Percentiles rank a stretch among this genome's conserved stretches.
phyloP scores from a whole-genome alignment of 768 basidiomycete species.

The Russula compacta region DNA sequence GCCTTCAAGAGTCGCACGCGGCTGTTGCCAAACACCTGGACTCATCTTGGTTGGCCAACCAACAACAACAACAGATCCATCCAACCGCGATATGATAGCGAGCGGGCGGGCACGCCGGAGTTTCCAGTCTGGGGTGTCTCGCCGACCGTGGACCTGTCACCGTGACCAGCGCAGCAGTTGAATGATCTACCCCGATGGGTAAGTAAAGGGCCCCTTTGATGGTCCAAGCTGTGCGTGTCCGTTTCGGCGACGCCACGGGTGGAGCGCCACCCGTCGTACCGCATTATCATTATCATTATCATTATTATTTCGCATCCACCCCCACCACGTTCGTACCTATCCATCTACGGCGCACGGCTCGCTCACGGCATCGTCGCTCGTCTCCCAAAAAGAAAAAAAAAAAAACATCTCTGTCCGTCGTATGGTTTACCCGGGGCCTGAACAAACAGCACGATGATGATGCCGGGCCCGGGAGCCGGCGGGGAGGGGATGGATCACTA shows the following conservation, averaged over 20 bases:
- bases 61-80: neutral
- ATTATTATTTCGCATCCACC: too few species aligned
- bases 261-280: too few species aligned
- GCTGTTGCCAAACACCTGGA: neutral
- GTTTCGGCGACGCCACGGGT: too few species aligned
- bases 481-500: neutral
- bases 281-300: too few species aligned
- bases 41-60: neutral
- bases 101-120: neutral
- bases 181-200: neutral
- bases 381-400: too few species aligned
- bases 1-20: too few species aligned
- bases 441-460: neutral
- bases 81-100: neutral
- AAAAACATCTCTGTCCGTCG: neutral
- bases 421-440: neutral
- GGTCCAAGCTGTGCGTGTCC: neutral
- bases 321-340: too few species aligned
- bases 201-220: neutral
- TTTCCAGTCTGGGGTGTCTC: too few species aligned
- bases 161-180: neutral
- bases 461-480: neutral
- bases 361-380: neutral
- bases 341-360: too few species aligned
- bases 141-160: too few species aligned